A percentile compares a stretch with the other conserved stretches of the same genome.
These are phyloP conservation scores for Candida fluviatilis DNA, from an alignment of 805 yeast genomes.

Conservation along the genomic window DNA sequence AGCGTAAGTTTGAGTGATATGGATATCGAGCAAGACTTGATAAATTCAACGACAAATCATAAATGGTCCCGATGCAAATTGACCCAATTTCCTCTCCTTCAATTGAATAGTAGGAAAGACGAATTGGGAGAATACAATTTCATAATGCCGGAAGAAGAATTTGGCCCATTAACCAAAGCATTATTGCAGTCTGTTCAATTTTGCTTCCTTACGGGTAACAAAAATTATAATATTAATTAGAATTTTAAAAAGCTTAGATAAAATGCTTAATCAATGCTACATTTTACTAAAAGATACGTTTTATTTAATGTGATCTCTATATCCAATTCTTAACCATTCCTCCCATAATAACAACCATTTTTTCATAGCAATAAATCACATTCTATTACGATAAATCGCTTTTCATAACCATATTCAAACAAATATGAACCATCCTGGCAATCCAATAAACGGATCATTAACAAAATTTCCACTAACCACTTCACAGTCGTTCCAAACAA, in stretches of 20 bases:
- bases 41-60: slow-evolving; percentile 28
- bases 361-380: too few species aligned
- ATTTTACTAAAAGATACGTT: too few species aligned
- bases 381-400: too few species aligned
- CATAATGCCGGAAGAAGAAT: slow-evolving; percentile 9
- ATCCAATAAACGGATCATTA: slow-evolving; percentile 13
- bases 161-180: slow-evolving; percentile 9
- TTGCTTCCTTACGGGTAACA: slow-evolving; percentile 36
- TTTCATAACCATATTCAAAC: too few species aligned
- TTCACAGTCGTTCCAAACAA: slow-evolving; percentile 26
- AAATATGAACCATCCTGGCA: slow-evolving; percentile 22
- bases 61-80: slow-evolving; percentile 35
- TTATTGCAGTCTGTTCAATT: slow-evolving; percentile 23
- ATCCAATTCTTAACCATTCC: too few species aligned
- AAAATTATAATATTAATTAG: slow-evolving; percentile 16
- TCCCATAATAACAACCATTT: neutral
- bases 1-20: slow-evolving; percentile 12
- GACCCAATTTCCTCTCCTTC: slow-evolving; percentile 34
- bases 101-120: slow-evolving; percentile 27
- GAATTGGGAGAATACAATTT: slow-evolving; percentile 30
- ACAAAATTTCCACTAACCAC: slow-evolving; percentile 19
- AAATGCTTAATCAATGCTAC: neutral
- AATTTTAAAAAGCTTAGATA: neutral
- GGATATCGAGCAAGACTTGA: slow-evolving; percentile 12
- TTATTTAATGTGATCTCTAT: too few species aligned